Evolutionary conservation across 23 red algal genomes (phyloP), one percentile per base, ranked within the genome.

Genomic region (Rhodosorus marinus): DNA sequence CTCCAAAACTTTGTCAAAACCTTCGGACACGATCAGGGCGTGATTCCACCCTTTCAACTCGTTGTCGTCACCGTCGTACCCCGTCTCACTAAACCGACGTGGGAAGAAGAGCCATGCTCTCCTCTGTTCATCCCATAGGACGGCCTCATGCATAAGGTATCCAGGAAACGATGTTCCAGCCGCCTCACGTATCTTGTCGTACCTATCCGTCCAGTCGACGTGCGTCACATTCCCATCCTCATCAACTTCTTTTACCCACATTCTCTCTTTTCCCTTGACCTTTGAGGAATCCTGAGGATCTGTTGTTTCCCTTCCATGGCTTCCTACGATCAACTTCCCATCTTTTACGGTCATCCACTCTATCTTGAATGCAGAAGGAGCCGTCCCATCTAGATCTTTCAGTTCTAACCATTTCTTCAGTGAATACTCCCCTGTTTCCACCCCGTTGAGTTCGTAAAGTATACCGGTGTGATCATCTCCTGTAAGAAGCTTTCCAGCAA

Each of bases 331-430:
- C 26, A 88, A 26, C 35, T 20, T 41, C 9, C 46, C 60, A 51
- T 81, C 51, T 31, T 88, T 79, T 6, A 88, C 81, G 29, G 38
- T 52, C 81, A 88, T 88, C 81, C 81, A 88, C 47, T 88, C 81
- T 28, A 49, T 35, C 67, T 88, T 88, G 72, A 88, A 88, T 26
- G 47, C 63, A 8, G 33, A 53, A 26, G 26, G 46, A 15, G 61
- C 36, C 24, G 78, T 54, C 6, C 65, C 65, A 20, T 88, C 38
- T 20, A 71, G 54, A 49, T 72, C 48, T 22, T 71, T 29, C 48
- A 77, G 62, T 33, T 66, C 72, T 26, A 47, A 53, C 11, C 72
- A 61, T 28, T 0, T 11, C 38, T 17, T 43, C 11, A 43, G 38
- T 17, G 11, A 11, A 43, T 43, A 20, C 23, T 8, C 51, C 33